These are phyloP conservation scores for Naegleria gruberi DNA, from an alignment of 208 protist species.

Conservation along the genomic window DNA sequence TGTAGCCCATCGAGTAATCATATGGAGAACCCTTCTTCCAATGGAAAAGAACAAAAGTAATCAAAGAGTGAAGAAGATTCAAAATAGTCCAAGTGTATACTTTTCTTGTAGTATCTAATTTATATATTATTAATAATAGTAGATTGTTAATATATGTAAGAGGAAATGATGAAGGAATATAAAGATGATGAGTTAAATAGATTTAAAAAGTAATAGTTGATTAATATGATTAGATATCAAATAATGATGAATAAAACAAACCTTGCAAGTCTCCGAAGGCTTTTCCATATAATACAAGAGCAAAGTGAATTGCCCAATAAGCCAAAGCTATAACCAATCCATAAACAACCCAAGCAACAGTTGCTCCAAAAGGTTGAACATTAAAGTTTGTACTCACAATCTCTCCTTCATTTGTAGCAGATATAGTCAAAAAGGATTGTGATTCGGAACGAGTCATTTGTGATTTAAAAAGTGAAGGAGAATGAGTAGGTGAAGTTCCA, in stretches of 20 bases:
- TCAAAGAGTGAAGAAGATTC: neutral
- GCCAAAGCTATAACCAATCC: neutral
- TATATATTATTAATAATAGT: neutral
- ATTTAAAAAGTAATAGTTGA: too few species aligned
- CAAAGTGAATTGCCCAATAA: neutral
- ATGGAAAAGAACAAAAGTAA: conserved; percentile 15
- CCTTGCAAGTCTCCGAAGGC: neutral
- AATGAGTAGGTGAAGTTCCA: neutral
- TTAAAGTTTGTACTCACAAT: neutral
- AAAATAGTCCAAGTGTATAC: neutral
- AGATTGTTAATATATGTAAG: too few species aligned
- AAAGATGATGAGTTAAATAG: too few species aligned
- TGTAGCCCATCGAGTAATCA: neutral
- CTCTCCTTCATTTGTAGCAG: neutral
- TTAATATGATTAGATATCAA: too few species aligned
- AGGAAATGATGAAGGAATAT: too few species aligned
- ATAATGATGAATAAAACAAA: neutral
- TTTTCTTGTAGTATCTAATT: neutral
- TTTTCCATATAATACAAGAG: neutral
- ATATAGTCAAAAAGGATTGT: neutral
- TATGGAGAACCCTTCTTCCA: conserved; percentile 21
- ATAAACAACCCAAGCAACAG: neutral
- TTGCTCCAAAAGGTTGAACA: neutral
- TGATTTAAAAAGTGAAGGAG: neutral
- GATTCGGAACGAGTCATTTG: neutral